Percentiles rank a stretch among this genome's conserved stretches.
phyloP scores from a whole-genome alignment of 78 protist species.

The Blattamonas nauphoetae region DNA sequence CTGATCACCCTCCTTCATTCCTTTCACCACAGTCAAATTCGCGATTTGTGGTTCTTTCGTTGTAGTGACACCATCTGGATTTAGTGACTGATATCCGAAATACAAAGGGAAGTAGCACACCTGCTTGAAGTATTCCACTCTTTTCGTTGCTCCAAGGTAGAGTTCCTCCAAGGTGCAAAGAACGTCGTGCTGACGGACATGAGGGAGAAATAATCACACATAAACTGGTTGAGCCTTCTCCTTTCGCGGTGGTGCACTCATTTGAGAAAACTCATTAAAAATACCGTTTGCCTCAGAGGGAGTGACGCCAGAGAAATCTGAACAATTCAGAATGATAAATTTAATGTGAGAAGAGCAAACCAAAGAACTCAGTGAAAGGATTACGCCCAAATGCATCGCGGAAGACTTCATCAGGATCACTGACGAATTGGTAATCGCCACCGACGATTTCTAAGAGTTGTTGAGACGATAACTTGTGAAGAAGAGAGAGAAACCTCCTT shows the following conservation, averaged over 20 bases:
- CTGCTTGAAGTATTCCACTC: not conserved
- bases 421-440: not conserved
- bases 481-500: not conserved
- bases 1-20: not conserved
- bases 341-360: not conserved
- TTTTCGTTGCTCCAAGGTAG: not conserved
- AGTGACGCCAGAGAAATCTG: not conserved
- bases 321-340: not conserved
- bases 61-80: not conserved
- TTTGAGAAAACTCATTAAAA: not conserved
- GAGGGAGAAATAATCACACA: not conserved
- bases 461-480: not conserved
- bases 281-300: not conserved
- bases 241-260: not conserved
- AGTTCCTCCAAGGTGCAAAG: not conserved
- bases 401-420: slow-evolving; percentile 6
- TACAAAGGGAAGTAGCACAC: too few relatives aligned
- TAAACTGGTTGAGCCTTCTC: not conserved
- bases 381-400: slow-evolving; percentile 3
- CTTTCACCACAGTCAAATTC: not conserved
- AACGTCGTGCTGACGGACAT: not conserved
- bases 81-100: too few relatives aligned
- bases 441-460: not conserved
- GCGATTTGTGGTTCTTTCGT: not conserved
- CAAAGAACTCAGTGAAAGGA: slow-evolving; percentile 8